Percentiles rank a stretch among this genome's conserved stretches.
Conservation (phyloP, 192 early-diverging fungal species). For the Gamsiella multidivaricata region DNA sequence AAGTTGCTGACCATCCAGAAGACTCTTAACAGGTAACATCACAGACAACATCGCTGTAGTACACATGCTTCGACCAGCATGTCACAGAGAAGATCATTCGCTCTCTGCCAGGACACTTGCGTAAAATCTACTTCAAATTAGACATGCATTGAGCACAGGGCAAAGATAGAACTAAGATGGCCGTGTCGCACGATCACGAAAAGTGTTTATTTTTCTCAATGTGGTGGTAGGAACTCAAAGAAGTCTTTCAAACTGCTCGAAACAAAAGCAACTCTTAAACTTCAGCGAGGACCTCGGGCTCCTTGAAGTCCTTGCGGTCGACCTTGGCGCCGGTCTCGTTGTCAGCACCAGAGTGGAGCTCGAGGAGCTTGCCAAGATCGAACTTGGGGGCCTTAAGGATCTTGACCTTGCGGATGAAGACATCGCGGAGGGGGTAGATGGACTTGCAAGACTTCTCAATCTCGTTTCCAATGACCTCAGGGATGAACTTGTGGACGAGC, state of each 20-base stretch:
- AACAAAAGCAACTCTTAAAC: conserved; percentile 31
- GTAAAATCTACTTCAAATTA: no score
- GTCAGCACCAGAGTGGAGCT: conserved; percentile 91
- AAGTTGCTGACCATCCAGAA: no score
- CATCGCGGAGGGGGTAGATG: conserved; percentile 99
- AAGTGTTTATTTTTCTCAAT: conserved; percentile 2
- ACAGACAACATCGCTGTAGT: no score
- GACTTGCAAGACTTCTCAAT: conserved; percentile 97
- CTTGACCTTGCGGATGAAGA: conserved; percentile 98
- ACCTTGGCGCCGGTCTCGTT: conserved; percentile 84
- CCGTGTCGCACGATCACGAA: conserved; percentile 6
- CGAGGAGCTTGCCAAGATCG: conserved; percentile 95
- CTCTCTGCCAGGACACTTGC: neutral
- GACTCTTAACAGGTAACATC: no score
- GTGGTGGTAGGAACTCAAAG: neutral
- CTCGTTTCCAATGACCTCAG: conserved; percentile 96
- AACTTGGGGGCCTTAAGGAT: conserved; percentile 98
- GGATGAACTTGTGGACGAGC: conserved; percentile 95
- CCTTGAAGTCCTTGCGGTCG: conserved; percentile 87
- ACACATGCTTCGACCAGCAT: no score
- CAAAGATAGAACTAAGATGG: neutral
- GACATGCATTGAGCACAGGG: no score
- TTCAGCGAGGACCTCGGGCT: conserved; percentile 72
- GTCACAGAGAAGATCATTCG: no score
- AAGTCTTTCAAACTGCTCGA: conserved; percentile 1